These are phyloP conservation scores for Phytopythium litorale DNA, from an alignment of 352 stramenopile genomes.

Conservation along the genomic window DNA sequence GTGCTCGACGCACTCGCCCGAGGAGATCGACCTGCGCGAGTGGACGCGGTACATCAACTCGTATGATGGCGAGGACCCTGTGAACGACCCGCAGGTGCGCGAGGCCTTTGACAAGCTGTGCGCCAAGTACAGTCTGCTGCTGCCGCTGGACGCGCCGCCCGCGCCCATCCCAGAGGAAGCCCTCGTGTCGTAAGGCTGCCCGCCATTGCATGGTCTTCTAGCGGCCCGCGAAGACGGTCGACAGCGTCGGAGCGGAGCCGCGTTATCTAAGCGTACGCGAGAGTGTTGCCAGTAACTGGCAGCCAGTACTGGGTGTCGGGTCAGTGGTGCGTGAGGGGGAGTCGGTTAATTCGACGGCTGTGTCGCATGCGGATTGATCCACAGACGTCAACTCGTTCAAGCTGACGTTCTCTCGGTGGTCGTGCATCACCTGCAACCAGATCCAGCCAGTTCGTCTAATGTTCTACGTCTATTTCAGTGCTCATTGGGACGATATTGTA, in stretches of 20 bases:
- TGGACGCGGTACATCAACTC: slow-evolving; percentile 59
- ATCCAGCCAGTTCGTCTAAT: too few relatives aligned
- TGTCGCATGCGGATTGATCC: too few relatives aligned
- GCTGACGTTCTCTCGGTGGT: too few relatives aligned
- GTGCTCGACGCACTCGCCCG: slow-evolving; percentile 55
- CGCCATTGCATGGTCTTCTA: not conserved
- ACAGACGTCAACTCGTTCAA: too few relatives aligned
- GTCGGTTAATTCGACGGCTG: too few relatives aligned
- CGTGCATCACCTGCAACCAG: too few relatives aligned
- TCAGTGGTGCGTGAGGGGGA: not conserved
- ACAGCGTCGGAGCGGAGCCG: not conserved
- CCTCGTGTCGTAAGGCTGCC: not conserved
- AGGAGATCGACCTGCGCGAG: slow-evolving; percentile 61
- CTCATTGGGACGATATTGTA: too few relatives aligned
- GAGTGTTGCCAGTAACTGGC: not conserved
- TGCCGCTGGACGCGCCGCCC: slow-evolving; percentile 14
- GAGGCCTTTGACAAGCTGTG: slow-evolving; percentile 39
- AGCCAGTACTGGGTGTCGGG: not conserved
- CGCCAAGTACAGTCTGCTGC: slow-evolving; percentile 42
- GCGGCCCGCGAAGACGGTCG: not conserved
- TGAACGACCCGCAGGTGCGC: slow-evolving; percentile 25
- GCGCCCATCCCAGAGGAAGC: slow-evolving; percentile 7
- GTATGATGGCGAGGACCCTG: slow-evolving; percentile 20
- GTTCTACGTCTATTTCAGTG: too few relatives aligned
- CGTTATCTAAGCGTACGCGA: not conserved